Conservation (phyloP, 768 basidiomycete genomes). For the Termitomyces sp. region DNA sequence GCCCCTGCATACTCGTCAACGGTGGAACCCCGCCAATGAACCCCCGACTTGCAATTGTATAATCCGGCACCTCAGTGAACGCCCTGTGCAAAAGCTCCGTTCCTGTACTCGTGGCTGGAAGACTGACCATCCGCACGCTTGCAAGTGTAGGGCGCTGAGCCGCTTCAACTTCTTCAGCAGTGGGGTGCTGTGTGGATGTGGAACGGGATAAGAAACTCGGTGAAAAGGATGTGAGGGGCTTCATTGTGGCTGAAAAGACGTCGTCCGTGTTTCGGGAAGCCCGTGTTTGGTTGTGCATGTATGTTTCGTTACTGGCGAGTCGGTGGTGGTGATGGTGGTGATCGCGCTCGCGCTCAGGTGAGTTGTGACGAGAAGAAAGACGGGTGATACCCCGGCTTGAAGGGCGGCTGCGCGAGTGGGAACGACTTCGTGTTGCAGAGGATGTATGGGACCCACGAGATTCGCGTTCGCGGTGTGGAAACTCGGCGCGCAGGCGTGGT, state of each 20-base stretch:
- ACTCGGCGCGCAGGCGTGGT: slow-evolving; percentile 21
- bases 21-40: slow-evolving; percentile 93
- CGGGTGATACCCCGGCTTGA: slow-evolving; percentile 13
- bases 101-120: slow-evolving; percentile 13
- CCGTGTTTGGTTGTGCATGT: slow-evolving; percentile 41
- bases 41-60: slow-evolving; percentile 76
- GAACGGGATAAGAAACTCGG: slow-evolving; percentile 28
- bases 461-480: slow-evolving; percentile 9
- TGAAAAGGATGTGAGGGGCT: slow-evolving; percentile 48
- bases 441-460: slow-evolving; percentile 11
- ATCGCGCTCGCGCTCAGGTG: slow-evolving; percentile 44
- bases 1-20: slow-evolving; percentile 62
- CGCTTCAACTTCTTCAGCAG: slow-evolving; percentile 7
- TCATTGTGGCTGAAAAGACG: slow-evolving; percentile 57
- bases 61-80: slow-evolving; percentile 80
- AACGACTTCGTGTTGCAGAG: slow-evolving; percentile 19
- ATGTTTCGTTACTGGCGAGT: slow-evolving; percentile 34
- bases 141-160: slow-evolving; percentile 11
- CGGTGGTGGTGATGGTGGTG: slow-evolving; percentile 10
- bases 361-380: slow-evolving; percentile 41
- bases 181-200: slow-evolving; percentile 1
- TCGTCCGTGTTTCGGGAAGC: slow-evolving; percentile 48
- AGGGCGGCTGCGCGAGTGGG: slow-evolving; percentile 16
- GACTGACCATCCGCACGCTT: slow-evolving; percentile 10
- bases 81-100: slow-evolving; percentile 49